Percentiles rank a stretch among this genome's conserved stretches.
phyloP scores from a whole-genome alignment of 2,329 filamentous ascomycete genomes.

The Cercospora sp. region DNA sequence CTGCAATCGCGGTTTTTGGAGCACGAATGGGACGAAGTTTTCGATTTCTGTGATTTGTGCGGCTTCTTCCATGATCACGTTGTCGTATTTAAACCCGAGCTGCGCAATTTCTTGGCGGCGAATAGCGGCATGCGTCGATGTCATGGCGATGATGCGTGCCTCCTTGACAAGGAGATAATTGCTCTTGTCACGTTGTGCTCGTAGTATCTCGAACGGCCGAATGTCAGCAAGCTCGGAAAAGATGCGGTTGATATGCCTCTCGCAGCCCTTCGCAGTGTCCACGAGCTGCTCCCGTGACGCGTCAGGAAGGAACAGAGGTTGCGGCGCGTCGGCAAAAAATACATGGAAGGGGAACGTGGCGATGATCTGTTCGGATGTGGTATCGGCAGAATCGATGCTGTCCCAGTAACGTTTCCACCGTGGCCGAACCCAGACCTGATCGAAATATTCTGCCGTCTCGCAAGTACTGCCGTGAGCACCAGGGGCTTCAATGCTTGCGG shows the following conservation, averaged over 20 bases:
- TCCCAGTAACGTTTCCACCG: constrained; percentile 85
- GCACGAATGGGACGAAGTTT: constrained; percentile 90
- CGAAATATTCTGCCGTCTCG: constrained; percentile 96
- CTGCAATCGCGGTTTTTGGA: constrained; percentile 63
- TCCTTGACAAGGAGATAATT: constrained; percentile 95
- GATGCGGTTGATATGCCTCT: constrained; percentile 83
- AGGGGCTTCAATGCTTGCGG: constrained; percentile 78
- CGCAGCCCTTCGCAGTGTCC: constrained; percentile 80
- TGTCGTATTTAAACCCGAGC: constrained; percentile 96
- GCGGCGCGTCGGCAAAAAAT: constrained; percentile 85
- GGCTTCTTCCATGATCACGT: constrained; percentile 97
- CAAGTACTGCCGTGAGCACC: constrained; percentile 96
- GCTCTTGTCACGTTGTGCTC: constrained; percentile 84
- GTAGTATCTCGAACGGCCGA: constrained; percentile 89
- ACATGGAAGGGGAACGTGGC: constrained; percentile 80
- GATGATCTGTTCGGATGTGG: constrained; percentile 58
- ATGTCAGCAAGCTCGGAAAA: constrained; percentile 93
- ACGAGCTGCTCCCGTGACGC: constrained; percentile 66
- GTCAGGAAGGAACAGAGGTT: constrained; percentile 74
- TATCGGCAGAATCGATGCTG: constrained; percentile 55
- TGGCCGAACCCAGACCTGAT: constrained; percentile 84
- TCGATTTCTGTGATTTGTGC: constrained; percentile 98
- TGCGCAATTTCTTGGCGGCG: constrained; percentile 83
- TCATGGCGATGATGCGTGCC: constrained; percentile 98
- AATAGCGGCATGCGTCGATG: constrained; percentile 96